Evolutionary conservation across 2,329 filamentous ascomycete species (phyloP), one percentile per base, ranked within the genome.

Genomic region (Aspergillus sp.): DNA sequence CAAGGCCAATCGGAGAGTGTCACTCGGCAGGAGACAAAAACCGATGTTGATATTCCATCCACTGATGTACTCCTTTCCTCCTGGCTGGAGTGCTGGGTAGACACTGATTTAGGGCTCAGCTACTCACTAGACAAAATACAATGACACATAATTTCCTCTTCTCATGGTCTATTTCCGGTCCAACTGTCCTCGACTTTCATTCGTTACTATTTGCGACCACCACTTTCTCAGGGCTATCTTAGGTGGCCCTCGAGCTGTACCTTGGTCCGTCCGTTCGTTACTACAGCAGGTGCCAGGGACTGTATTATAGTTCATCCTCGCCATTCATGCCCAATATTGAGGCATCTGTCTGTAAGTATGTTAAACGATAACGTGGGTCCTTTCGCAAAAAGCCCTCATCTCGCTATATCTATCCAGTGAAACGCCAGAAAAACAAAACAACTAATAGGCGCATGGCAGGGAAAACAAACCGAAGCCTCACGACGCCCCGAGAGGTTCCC

Each of bases 341-440:
- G 30, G 6, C 30, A 22, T 12, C 20, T 24, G 8, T 15, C 20
- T 34, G 15, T 30, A 20, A 46, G 41, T 37, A 40, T 46, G 42
- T 39, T 15, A 12, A 22, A 41, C 40, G 40, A 46, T n/a, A 41
- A 41, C 44, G 30, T 40, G 51, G 45, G 34, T n/a, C 44, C 39
- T n/a, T 46, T 53, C 41, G 51, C 51, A 53, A 19, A 46, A 37
- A 45, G 42, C 40, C 33, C 15, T 40, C 33, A 27, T 22, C 33
- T 22, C 41, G 15, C 12, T 46, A 46, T 48, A 48, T 22, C 22
- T 37, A 11, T 37, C 45, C 20, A 37, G 40, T 44, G 27, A 37
- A 15, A 41, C 37, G 39, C 53, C 41, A 48, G 37, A 44, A 49
- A 55, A 50, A 44, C 11, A 55, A 55, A 55, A 15, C 39, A 49